Percentiles rank a stretch among this genome's conserved stretches.
These are phyloP conservation scores for Mesotaenium endlicherianum DNA, from an alignment of 139 green algal genomes.

Conservation along the genomic window DNA sequence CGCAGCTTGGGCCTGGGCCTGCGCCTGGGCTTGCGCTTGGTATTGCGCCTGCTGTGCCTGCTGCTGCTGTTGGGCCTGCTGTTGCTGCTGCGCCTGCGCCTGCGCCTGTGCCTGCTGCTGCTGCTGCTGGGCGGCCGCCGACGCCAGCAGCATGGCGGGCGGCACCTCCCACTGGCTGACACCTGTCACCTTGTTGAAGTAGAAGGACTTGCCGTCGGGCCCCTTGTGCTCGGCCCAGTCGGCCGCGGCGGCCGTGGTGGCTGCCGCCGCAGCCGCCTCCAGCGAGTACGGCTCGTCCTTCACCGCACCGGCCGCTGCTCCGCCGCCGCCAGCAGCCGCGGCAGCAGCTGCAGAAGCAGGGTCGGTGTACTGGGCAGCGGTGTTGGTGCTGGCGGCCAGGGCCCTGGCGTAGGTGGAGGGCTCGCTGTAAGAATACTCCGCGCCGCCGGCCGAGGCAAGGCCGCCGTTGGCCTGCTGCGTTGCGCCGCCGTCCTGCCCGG, in stretches of 20 bases:
- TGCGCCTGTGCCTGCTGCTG: neutral
- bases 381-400: no score
- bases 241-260: neutral
- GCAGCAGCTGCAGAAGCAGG: no score
- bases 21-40: neutral
- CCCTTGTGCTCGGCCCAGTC: slow-evolving; percentile 27
- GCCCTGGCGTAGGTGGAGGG: no score
- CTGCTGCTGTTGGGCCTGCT: slow-evolving; percentile 17
- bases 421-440: no score
- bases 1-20: neutral
- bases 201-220: slow-evolving; percentile 20
- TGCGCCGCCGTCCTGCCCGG: no score
- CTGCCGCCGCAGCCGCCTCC: slow-evolving; percentile 1
- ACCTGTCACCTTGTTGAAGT: slow-evolving; percentile 17
- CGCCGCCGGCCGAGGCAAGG: no score
- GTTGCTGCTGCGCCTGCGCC: slow-evolving; percentile 16
- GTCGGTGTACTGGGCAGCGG: no score
- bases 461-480: no score
- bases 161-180: slow-evolving; percentile 29
- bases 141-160: neutral
- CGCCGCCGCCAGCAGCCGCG: no score
- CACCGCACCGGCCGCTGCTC: no score
- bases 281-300: slow-evolving; percentile 4
- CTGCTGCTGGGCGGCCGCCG: neutral
- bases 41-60: slow-evolving; percentile 29